Conservation (phyloP, 2,329 filamentous ascomycete species). For the Calonectria pauciramosa region DNA sequence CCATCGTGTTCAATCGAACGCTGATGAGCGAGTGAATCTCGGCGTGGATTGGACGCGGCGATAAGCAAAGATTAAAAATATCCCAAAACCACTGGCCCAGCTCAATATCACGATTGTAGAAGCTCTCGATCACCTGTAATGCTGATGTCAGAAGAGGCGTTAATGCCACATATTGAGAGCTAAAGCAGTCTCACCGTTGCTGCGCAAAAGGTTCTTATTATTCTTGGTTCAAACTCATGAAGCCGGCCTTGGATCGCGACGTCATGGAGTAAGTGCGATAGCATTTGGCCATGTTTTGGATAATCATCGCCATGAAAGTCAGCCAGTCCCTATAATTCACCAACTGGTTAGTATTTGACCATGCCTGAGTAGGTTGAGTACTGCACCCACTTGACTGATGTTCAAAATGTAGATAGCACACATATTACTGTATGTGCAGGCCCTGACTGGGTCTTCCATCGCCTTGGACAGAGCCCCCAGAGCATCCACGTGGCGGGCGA, state of each 20-base stretch:
- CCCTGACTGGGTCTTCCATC: conserved; percentile 39
- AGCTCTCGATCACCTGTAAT: conserved; percentile 44
- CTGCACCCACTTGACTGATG: conserved; percentile 44
- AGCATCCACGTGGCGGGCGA: conserved; percentile 52
- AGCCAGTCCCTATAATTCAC: background rate
- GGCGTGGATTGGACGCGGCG: background rate
- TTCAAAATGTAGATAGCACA: conserved; percentile 50
- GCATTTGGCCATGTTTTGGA: background rate
- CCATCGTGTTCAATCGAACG: background rate
- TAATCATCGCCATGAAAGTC: background rate
- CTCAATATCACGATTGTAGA: conserved; percentile 43
- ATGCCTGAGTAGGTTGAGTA: background rate
- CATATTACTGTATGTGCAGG: conserved; percentile 44
- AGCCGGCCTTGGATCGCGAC: background rate
- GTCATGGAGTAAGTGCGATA: background rate
- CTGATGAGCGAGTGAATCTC: background rate
- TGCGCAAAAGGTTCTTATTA: conserved; percentile 24
- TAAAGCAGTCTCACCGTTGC: background rate
- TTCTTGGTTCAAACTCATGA: conserved; percentile 25
- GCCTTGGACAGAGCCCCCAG: conserved; percentile 41
- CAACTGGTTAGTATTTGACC: background rate
- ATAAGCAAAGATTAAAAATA: conserved; percentile 7
- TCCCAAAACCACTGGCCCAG: conserved; percentile 35
- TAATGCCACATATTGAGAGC: background rate
- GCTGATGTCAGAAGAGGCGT: background rate